Base-by-base conservation (phyloP, 192 early-diverging fungal genomes). In the Gamsiella multidivaricata region DNA sequence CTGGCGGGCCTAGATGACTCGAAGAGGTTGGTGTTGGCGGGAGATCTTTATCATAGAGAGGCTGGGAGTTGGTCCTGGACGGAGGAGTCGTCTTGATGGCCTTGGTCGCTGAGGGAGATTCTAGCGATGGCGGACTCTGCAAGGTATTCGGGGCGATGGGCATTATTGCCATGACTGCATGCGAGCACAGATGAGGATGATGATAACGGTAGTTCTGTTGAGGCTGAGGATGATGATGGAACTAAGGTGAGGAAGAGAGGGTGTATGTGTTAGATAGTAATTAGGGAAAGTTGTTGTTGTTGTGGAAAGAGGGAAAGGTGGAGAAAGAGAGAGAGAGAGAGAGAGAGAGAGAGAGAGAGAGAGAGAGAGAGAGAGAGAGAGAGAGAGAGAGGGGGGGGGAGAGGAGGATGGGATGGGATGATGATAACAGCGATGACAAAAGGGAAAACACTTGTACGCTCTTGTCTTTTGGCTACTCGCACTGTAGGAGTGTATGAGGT, bases 1-100 rank as follows among this genome's bases (percentile, higher is more conserved):
- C 45, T 37, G 43, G 26, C 2, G 69, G 26, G 43, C 51, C 50
- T 12, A 76, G 59, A 36, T 76, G 57, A 45, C 52, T 61, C 9
- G 64, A 61, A 1, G 72, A 67, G 7, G 72, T 76, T 29, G 72
- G 72, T 15, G 72, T 76, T 8, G 72, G 72, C 5, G 72, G 58
- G n/a, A 76, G 59, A 45, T 67, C 72, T 33, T 76, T 76, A 34
- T 76, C 72, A 59, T 76, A 76, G 46, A 34, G 61, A 20, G 72
- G 72, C 45, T 76, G 64, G 3, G 64, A 67, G 45, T 60, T 43
- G 12, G 62, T 28, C 23, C 70, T 58, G 28, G 70, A 53, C 12
- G 47, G 57, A 10, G 59, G 42, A 6, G 72, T 15, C 9, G 72
- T 68, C 34, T 76, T 59, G 63, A 76, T 57, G 11, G 65, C 15